Evolutionary conservation across 352 stramenopile genomes (phyloP).

Genomic region (Saprolegnia diclina): DNA sequence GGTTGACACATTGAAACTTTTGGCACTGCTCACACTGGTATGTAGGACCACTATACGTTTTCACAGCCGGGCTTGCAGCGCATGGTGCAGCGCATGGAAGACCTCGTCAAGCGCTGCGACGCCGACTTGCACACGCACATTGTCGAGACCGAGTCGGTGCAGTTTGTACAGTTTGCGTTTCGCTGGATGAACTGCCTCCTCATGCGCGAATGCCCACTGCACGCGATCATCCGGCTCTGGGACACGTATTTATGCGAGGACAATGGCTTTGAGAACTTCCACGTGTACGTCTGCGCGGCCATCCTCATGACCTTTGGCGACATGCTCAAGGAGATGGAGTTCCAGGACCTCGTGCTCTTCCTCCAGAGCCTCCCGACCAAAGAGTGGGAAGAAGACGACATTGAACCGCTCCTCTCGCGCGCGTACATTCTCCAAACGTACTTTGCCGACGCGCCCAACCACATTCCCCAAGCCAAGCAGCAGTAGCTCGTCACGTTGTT

Average conservation of each 20-base stretch:
- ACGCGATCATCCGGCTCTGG: conserved; percentile 96
- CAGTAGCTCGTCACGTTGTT: not conserved
- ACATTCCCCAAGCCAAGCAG: conserved; percentile 34
- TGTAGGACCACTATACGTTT: conserved; percentile 98
- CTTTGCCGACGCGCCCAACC: conserved; percentile 79
- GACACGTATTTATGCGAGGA: conserved; percentile 99
- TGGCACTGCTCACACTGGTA: too few relatives aligned
- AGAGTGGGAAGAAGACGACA: conserved; percentile 95
- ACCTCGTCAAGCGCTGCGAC: conserved; percentile 96
- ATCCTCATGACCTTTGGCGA: conserved; percentile 97
- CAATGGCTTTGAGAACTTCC: conserved; percentile 98
- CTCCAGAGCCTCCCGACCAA: conserved; percentile 95
- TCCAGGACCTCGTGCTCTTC: conserved; percentile 97
- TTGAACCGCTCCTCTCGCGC: conserved; percentile 97
- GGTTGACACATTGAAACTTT: not conserved
- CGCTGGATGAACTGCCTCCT: conserved; percentile 99
- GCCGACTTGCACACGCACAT: conserved; percentile 91
- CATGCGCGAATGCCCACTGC: conserved; percentile 94
- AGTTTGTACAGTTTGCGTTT: conserved; percentile 99
- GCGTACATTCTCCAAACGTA: conserved; percentile 94
- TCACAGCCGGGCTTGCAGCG: conserved; percentile 97
- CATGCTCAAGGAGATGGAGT: conserved; percentile 93
- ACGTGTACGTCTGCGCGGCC: conserved; percentile 98
- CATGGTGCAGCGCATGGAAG: conserved; percentile 97
- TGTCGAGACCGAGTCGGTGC: conserved; percentile 88